phyloP scores from a whole-genome alignment of 176 grass and related monocot species.

The Elymus sibiricus region DNA sequence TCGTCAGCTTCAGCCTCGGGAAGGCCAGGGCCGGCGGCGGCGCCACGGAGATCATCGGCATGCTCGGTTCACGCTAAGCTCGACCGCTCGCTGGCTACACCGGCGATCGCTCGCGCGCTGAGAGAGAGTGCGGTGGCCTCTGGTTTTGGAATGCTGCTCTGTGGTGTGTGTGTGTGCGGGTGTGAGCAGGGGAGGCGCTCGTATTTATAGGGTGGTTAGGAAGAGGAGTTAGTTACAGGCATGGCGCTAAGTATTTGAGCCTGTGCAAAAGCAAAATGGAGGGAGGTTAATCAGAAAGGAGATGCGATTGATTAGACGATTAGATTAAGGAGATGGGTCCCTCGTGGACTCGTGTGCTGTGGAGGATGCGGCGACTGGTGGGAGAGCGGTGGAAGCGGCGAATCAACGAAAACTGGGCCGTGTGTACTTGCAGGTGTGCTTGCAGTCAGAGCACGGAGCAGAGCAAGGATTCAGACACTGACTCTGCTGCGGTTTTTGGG shows the following conservation, averaged over 20 bases:
- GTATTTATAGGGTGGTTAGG: conserved; percentile 39
- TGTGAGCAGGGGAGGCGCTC: not conserved
- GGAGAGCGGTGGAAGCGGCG: too few relatives aligned
- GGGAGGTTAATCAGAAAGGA: not conserved
- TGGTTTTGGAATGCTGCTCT: not conserved
- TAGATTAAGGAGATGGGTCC: not conserved
- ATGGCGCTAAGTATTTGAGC: not conserved
- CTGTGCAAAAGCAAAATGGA: not conserved
- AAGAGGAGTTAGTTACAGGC: not conserved
- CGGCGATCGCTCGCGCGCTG: not conserved
- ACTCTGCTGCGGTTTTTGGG: too few relatives aligned
- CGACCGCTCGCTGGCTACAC: not conserved
- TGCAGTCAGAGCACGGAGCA: too few relatives aligned
- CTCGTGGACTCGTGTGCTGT: not conserved
- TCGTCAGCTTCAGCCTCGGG: not conserved
- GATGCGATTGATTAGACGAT: too few relatives aligned
- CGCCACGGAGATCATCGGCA: conserved; percentile 22
- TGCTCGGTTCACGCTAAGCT: not conserved
- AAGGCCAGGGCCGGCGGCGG: not conserved
- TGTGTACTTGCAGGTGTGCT: too few relatives aligned
- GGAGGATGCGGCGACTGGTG: not conserved
- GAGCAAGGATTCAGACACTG: too few relatives aligned
- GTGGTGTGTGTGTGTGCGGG: not conserved
- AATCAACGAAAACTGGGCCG: not conserved
- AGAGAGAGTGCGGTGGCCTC: too few relatives aligned